These are phyloP conservation scores for Coemansia sp. DNA, from an alignment of 192 early-diverging fungal species.

Conservation along the genomic window DNA sequence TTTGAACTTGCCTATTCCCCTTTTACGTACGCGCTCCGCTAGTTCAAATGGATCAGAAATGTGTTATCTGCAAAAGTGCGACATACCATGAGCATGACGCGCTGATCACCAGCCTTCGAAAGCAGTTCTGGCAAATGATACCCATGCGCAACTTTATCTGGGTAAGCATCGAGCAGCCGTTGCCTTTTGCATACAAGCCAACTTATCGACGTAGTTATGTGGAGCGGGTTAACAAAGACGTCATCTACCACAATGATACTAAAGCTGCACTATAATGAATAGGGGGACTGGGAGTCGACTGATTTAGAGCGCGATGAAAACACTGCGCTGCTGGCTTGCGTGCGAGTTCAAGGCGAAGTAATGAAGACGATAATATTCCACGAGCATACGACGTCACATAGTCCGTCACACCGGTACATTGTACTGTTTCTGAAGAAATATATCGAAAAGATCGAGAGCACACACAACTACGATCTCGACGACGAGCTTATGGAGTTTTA, in stretches of 20 bases:
- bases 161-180: slow-evolving; percentile 15
- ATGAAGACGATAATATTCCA: slow-evolving; percentile 54
- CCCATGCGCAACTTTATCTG: slow-evolving; percentile 44
- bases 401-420: slow-evolving; percentile 46
- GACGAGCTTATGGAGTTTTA: slow-evolving; percentile 54
- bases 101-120: slow-evolving; percentile 42
- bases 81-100: slow-evolving; percentile 51
- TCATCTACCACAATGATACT: background rate
- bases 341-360: slow-evolving; percentile 43
- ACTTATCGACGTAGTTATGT: background rate
- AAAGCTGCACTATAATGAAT: background rate
- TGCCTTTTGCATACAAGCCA: slow-evolving; percentile 1
- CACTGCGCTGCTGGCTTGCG: slow-evolving; percentile 27
- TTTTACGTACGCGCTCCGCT: background rate
- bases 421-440: slow-evolving; percentile 48
- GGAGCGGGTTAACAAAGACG: background rate
- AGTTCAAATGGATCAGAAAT: slow-evolving; percentile 40
- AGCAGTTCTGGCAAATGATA: slow-evolving; percentile 59
- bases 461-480: slow-evolving; percentile 32
- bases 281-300: slow-evolving; percentile 39
- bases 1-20: background rate
- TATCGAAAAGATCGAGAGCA: slow-evolving; percentile 38
- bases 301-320: slow-evolving; percentile 34
- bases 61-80: slow-evolving; percentile 46
- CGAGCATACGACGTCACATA: slow-evolving; percentile 43